Percentiles rank a stretch among this genome's conserved stretches.
Evolutionary conservation across 495 filamentous ascomycete species (phyloP).

Genomic region (Daldinia caldariorum): DNA sequence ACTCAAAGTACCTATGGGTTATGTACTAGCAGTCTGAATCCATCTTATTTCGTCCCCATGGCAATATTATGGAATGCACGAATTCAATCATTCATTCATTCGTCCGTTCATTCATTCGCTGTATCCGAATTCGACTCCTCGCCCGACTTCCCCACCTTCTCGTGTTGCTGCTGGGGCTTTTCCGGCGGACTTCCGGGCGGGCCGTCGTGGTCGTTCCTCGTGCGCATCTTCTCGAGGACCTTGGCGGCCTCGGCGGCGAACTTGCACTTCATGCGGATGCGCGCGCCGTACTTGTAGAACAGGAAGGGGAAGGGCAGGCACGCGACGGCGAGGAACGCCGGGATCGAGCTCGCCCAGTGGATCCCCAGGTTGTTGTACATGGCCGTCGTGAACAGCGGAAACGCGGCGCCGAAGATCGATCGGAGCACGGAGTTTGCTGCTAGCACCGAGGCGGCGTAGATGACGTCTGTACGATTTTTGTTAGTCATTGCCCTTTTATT

Average conservation of each 20-base stretch:
- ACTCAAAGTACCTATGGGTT: neutral
- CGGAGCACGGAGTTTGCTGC: slow-evolving; percentile 79
- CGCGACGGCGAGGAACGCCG: slow-evolving; percentile 77
- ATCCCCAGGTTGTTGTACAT: slow-evolving; percentile 81
- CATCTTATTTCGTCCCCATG: neutral
- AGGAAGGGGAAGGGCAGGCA: slow-evolving; percentile 84
- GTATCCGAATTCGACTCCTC: neutral
- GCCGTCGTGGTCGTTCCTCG: slow-evolving; percentile 8
- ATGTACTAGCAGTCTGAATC: slow-evolving; percentile 7
- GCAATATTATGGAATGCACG: slow-evolving; percentile 2
- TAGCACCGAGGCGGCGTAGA: slow-evolving; percentile 82
- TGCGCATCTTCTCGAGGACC: slow-evolving; percentile 52
- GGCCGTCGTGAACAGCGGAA: slow-evolving; percentile 82
- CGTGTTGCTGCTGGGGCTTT: neutral
- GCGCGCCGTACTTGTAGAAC: slow-evolving; percentile 77
- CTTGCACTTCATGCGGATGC: slow-evolving; percentile 75
- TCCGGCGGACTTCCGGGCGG: neutral
- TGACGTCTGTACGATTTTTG: slow-evolving; percentile 60
- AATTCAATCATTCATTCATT: neutral
- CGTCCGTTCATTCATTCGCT: too few species aligned
- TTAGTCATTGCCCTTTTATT: too few species aligned
- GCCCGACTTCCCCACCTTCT: slow-evolving; percentile 1
- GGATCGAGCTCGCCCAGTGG: slow-evolving; percentile 82
- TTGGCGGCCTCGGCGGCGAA: slow-evolving; percentile 74
- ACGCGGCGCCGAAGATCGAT: slow-evolving; percentile 77